Base-by-base conservation (phyloP, 1,139 yeast genomes). In the Diutina catenulata region DNA sequence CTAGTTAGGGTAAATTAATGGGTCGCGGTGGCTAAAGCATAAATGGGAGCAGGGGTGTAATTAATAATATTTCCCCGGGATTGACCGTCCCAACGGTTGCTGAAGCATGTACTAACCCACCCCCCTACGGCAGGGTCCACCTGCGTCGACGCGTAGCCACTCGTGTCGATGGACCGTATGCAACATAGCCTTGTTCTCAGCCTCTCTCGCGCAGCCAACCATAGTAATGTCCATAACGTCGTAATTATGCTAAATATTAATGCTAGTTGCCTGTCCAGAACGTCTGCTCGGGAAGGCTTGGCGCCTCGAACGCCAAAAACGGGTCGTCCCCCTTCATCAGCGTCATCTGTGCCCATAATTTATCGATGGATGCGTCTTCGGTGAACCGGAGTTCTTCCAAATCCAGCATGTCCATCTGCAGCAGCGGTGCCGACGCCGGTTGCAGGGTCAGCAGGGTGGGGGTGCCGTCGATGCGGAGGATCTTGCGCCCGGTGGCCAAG, bases 341-440 rank as follows among this genome's bases (percentile, higher is more conserved):
- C 16, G 62, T 49, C 50, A 64, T 53, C 40, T 61, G 65, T 28
- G 58, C 43, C 70, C 70, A 65, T 20, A 64, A 44, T 40, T 57
- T 56, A 45, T 65, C 71, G 26, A 63, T 57, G n/a, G 33, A 29
- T 11, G 33, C 21, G 13, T 29, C 33, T 5, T 18, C 19, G 5
- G 18, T 14, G 15, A 29, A 15, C n/a, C 13, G 9, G 3, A 29
- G 14, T 9, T 29, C 33, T 18, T 18, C 33, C 11, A 18, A n/a
- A 11, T 29, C 33, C 5, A 15, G n/a, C 4, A n/a, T 14, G n/a
- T 18, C 22, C 5, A n/a, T 19, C 19, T 29, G 14, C n/a, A 37
- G 63, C 67, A 4, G 53, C 54, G 40, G 58, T 57, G 28, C 54
- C 53, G 24, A 60, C 51, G 33, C 51, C 52, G 32, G 59, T 56